phyloP scores from a whole-genome alignment of 106 monocot genomes.

The Agapanthus africanus region DNA sequence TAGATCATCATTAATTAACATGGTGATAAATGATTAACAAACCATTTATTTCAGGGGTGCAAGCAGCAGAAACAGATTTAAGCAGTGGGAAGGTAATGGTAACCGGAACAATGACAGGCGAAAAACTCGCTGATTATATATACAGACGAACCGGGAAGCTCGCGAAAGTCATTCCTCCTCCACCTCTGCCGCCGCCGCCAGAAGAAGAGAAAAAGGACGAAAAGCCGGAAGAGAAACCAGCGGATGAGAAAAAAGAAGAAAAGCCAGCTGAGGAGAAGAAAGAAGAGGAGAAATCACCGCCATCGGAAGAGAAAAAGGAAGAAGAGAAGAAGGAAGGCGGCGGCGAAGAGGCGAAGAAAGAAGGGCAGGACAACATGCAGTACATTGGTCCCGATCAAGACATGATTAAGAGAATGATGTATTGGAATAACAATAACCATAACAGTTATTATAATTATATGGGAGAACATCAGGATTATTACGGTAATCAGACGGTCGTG shows the following conservation, averaged over 20 bases:
- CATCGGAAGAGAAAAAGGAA: conserved; percentile 15
- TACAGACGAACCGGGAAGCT: conserved; percentile 59
- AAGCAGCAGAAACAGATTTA: conserved; percentile 55
- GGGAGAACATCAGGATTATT: not conserved
- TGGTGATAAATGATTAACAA: not conserved
- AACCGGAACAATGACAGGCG: conserved; percentile 58
- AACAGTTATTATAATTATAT: not conserved
- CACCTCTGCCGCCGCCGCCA: conserved; percentile 17
- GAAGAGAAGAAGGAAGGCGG: conserved; percentile 5
- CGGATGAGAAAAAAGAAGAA: conserved; percentile 22
- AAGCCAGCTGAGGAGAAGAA: conserved; percentile 14
- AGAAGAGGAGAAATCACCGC: conserved; percentile 5
- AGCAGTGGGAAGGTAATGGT: conserved; percentile 54
- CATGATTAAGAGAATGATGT: conserved; percentile 54
- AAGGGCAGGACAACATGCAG: not conserved
- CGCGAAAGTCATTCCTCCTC: conserved; percentile 33
- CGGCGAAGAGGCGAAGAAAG: not conserved
- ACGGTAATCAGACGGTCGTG: not conserved
- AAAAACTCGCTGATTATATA: conserved; percentile 54
- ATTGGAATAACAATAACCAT: conserved; percentile 16
- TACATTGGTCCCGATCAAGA: conserved; percentile 7
- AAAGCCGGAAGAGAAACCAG: conserved; percentile 23
- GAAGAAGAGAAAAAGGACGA: conserved; percentile 3
- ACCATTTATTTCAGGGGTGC: conserved; percentile 45
- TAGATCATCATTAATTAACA: no score